Conservation (phyloP, 441 rosid genomes). For the Pelargonium myrrhifolium region DNA sequence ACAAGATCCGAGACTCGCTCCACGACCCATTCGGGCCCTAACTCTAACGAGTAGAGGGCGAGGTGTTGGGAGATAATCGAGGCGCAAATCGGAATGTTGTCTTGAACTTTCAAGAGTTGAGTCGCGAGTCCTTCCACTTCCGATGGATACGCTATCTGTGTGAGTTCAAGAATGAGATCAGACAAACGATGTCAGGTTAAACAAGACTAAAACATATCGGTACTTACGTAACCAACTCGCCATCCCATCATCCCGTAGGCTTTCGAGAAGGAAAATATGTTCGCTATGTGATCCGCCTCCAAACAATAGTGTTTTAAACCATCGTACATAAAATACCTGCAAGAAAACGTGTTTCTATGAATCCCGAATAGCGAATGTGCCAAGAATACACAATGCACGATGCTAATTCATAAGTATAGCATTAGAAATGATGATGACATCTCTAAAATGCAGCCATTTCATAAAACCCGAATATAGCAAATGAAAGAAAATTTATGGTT, state of each 20-base stretch:
- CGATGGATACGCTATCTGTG: constrained; percentile 87
- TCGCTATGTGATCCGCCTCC: constrained; percentile 86
- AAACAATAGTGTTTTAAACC: constrained; percentile 77
- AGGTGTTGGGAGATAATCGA: constrained; percentile 74
- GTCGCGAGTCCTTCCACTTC: constrained; percentile 59
- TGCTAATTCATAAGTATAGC: no score
- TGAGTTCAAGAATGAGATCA: not conserved
- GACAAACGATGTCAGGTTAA: no score
- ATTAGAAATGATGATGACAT: no score
- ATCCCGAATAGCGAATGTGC: no score
- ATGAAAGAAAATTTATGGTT: no score
- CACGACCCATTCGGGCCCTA: constrained; percentile 68
- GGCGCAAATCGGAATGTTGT: constrained; percentile 93
- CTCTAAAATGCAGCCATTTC: no score
- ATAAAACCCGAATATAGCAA: no score
- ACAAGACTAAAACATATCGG: no score
- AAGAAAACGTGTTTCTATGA: not conserved
- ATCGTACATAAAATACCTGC: constrained; percentile 95
- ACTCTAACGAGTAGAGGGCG: constrained; percentile 69
- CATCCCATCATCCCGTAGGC: constrained; percentile 99
- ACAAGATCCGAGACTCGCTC: constrained; percentile 67
- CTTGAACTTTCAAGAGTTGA: constrained; percentile 85
- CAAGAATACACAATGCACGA: no score
- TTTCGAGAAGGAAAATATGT: constrained; percentile 95
- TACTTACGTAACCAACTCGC: constrained; percentile 98